Conservation (phyloP, 2,329 filamentous ascomycete genomes). For the Didymella sp. region DNA sequence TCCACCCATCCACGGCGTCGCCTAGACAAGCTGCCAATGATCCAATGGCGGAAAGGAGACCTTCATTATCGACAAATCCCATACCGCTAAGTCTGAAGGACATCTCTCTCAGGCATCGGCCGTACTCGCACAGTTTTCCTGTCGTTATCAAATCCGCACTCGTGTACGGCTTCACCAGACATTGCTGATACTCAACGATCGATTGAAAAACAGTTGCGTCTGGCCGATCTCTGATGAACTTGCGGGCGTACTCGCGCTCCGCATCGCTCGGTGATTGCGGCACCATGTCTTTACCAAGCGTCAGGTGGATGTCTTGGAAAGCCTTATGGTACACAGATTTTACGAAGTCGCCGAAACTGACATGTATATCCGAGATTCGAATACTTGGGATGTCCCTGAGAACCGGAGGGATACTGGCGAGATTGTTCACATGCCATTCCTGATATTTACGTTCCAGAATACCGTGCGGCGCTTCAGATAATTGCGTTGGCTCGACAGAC, state of each 20-base stretch:
- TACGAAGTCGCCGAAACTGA: neutral
- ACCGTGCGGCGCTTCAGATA: neutral
- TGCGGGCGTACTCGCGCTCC: conserved; percentile 10
- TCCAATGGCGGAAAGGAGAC: conserved; percentile 9
- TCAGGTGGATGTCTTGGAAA: conserved; percentile 15
- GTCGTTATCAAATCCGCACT: conserved; percentile 4
- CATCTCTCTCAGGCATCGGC: neutral
- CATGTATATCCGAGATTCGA: conserved; percentile 2
- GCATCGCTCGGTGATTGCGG: conserved; percentile 4
- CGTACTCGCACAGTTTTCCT: neutral
- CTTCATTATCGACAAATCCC: conserved; percentile 13
- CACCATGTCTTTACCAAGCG: conserved; percentile 11
- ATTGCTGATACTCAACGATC: conserved; percentile 9
- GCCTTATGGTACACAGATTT: conserved; percentile 8
- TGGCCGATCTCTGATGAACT: conserved; percentile 10
- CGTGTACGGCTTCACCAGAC: neutral
- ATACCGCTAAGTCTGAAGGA: conserved; percentile 8
- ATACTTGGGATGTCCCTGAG: neutral
- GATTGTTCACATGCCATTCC: neutral
- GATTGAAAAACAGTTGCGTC: neutral
- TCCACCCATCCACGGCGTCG: conserved; percentile 13
- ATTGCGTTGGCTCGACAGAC: neutral
- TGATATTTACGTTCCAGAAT: neutral
- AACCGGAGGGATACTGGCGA: conserved; percentile 1
- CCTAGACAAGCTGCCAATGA: conserved; percentile 14